Base-by-base conservation (phyloP, 345 rosid species). In the Adansonia digitata region DNA sequence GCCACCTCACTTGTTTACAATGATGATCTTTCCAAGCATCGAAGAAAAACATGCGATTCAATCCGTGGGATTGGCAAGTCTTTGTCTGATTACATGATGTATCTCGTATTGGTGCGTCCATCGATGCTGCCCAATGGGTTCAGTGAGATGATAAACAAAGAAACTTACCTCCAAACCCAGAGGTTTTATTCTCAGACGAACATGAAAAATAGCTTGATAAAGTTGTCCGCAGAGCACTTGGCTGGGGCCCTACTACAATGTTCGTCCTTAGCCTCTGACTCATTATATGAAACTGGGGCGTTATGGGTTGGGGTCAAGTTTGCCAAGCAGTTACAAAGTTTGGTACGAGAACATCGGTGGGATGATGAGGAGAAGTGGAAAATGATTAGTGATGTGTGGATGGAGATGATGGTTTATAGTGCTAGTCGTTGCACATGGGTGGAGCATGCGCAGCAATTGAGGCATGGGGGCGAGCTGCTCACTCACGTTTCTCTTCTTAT, bases 1-100 rank as follows among this genome's bases (percentile, higher is more conserved):
- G 80, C 82, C 7, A 80, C 82, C 0, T 29, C 60, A 2, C 71
- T 83, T 49, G 77, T 78, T 60, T 67, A 63, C 67, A 0, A 66
- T 11, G 0, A 24, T 3, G 75, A 80, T 55, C 10, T 51, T 24
- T 0, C 29, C 11, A 53, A 67, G 43, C 7, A 51, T 56, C 26
- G 22, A 73, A 4, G 7, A 1, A 24, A 15, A n/a, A n/a, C 14
- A 8, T 7, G 20, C 12, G 17, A 5, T 13, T 5, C 35, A 27
- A 6, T 61, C 14, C 12, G n/a, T 11, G 1, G 5, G n/a, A 61
- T 18, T 18, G 42, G 66, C 42, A 61, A 61, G n/a, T 61, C 66
- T 31, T 61, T 61, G 66, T 61, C 66, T 8, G 43, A 61, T 61
- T 61, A 61, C 66, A 61, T 61, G 43, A 61, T 61, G 66, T 34